A percentile compares a stretch with the other conserved stretches of the same genome.
Conservation (phyloP, 2,329 filamentous ascomycete genomes). For the Aureobasidium sp. region DNA sequence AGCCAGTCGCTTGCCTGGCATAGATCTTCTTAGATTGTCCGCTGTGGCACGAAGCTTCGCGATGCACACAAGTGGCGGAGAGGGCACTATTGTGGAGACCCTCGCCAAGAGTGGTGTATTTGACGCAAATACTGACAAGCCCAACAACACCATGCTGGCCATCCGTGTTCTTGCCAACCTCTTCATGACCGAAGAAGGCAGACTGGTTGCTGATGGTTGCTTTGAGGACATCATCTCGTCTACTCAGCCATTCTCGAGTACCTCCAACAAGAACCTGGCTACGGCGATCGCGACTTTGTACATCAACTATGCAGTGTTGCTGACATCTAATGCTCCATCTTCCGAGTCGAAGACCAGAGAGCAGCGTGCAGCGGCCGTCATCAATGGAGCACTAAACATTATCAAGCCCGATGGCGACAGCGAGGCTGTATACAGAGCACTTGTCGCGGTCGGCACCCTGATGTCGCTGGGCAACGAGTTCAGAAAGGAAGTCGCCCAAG, state of each 20-base stretch:
- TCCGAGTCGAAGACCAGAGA: conserved; percentile 23
- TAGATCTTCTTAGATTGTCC: conserved; percentile 81
- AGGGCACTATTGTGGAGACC: conserved; percentile 51
- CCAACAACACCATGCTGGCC: conserved; percentile 83
- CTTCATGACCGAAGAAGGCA: conserved; percentile 67
- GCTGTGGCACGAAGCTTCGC: conserved; percentile 61
- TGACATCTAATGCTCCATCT: conserved; percentile 35
- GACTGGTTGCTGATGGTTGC: conserved; percentile 46
- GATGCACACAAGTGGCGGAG: conserved; percentile 45
- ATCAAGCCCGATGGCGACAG: conserved; percentile 50
- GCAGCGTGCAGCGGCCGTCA: conserved; percentile 25
- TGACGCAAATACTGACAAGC: conserved; percentile 46
- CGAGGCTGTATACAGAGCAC: conserved; percentile 72
- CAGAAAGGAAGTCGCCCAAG: conserved; percentile 50
- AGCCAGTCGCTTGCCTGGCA: conserved; percentile 67
- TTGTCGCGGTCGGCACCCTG: conserved; percentile 78
- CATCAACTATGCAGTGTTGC: conserved; percentile 76
- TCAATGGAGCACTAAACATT: conserved; percentile 25
- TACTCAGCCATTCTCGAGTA: conserved; percentile 54
- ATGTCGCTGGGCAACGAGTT: conserved; percentile 54
- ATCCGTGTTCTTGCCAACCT: conserved; percentile 75
- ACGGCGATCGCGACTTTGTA: conserved; percentile 75
- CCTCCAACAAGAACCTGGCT: conserved; percentile 55
- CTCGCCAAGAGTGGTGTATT: conserved; percentile 54
- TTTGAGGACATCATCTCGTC: conserved; percentile 55